These are phyloP conservation scores for Cyberlindnera maclurae DNA, from an alignment of 805 yeast species.

Conservation along the genomic window DNA sequence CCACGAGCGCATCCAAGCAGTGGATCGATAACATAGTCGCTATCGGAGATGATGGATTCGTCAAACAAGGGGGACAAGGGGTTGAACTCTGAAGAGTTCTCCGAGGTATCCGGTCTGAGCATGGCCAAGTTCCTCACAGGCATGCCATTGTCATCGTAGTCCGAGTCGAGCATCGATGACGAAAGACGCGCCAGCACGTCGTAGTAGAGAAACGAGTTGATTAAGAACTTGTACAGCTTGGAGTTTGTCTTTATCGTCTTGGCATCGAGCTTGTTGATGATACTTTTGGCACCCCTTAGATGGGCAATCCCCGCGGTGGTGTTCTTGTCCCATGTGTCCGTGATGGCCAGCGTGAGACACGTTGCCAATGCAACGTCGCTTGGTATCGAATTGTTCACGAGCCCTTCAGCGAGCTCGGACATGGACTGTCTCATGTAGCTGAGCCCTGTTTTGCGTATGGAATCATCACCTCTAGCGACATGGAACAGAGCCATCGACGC, in stretches of 20 bases:
- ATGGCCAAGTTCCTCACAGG: conserved; percentile 9
- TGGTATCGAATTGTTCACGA: conserved; percentile 39
- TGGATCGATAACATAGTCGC: conserved; percentile 42
- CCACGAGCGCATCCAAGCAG: conserved; percentile 61
- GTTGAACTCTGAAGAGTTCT: not conserved
- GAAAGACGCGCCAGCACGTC: conserved; percentile 66
- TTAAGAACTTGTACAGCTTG: conserved; percentile 17
- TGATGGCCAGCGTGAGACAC: conserved; percentile 53
- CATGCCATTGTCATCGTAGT: conserved; percentile 14
- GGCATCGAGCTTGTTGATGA: conserved; percentile 38
- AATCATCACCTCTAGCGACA: conserved; percentile 38
- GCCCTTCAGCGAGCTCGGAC: conserved; percentile 50
- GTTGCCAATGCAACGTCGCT: conserved; percentile 63
- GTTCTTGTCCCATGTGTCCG: conserved; percentile 65
- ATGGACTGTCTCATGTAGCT: conserved; percentile 55
- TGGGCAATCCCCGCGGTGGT: conserved; percentile 65
- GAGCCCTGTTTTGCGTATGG: conserved; percentile 42
- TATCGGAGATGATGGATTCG: conserved; percentile 4
- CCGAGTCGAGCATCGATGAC: conserved; percentile 36
- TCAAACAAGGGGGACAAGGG: conserved; percentile 4
- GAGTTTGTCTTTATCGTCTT: conserved; percentile 9
- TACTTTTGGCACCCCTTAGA: conserved; percentile 56
- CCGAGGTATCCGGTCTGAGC: conserved; percentile 3
- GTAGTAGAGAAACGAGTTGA: conserved; percentile 55
- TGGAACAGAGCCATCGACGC: conserved; percentile 66